A percentile compares a stretch with the other conserved stretches of the same genome.
These are phyloP conservation scores for Hanseniaspora hatyaiensis DNA, from an alignment of 805 yeast species.

Conservation along the genomic window DNA sequence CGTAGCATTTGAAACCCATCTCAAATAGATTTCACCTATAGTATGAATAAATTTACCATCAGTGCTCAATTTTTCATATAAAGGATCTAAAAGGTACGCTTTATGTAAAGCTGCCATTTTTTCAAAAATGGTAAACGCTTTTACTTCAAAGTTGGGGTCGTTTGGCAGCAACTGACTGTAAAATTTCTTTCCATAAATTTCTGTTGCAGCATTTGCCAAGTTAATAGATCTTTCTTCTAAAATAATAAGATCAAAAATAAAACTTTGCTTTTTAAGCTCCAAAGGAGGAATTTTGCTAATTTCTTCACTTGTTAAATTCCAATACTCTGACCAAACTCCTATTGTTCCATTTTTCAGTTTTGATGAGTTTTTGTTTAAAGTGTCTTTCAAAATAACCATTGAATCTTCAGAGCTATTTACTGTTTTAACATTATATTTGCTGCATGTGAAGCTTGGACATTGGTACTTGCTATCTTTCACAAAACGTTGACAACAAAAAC, in stretches of 20 bases:
- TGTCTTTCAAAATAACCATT: neutral
- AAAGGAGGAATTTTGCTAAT: conserved; percentile 38
- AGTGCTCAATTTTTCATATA: conserved; percentile 43
- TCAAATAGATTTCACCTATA: conserved; percentile 49
- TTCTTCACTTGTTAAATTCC: conserved; percentile 49
- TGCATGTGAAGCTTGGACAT: conserved; percentile 11
- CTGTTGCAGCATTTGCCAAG: conserved; percentile 53
- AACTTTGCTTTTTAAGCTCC: conserved; percentile 57
- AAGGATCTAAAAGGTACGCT: conserved; percentile 43
- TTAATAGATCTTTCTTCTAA: conserved; percentile 60
- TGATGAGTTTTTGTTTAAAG: neutral
- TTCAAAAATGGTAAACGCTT: conserved; percentile 46
- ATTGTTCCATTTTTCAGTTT: conserved; percentile 26
- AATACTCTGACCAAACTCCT: conserved; percentile 54
- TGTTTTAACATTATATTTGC: neutral
- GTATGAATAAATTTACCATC: conserved; percentile 59
- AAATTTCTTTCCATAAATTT: conserved; percentile 39
- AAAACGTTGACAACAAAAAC: conserved; percentile 8
- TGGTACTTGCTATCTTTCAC: conserved; percentile 6
- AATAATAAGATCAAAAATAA: conserved; percentile 60
- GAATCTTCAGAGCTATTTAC: neutral
- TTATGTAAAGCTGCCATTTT: conserved; percentile 48
- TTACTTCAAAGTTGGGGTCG: conserved; percentile 45
- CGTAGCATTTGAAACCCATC: conserved; percentile 53
- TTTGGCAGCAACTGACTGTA: conserved; percentile 37